Evolutionary conservation across 2,329 filamentous ascomycete genomes (phyloP), one percentile per base, ranked within the genome.

Genomic region (Sordariomycetes sp.): DNA sequence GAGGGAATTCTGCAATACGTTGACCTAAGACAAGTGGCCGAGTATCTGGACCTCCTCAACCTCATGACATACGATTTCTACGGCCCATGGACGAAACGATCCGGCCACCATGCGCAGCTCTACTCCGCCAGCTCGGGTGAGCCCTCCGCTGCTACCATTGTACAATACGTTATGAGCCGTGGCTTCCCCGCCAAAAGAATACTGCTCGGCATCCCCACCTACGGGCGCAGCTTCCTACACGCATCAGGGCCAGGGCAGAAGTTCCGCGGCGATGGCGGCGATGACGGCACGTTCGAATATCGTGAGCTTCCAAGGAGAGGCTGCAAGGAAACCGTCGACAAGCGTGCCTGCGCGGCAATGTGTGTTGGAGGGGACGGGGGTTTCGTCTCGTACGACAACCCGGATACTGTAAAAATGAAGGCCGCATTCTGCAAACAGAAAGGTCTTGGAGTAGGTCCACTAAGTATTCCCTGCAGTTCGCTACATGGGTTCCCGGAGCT

Each of bases 11-110:
- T 94, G 58, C 80, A 83, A 64, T 78, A 87, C 65, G 88, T 93
- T 67, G 81, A 91, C 66, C 74, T 93, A 12, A 72, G 70, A 24
- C 74, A 76, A 59, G 81, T 85, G 12, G 79, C 85, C 55, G 73
- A 80, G 53, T 85, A 88, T 63, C 76, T 94, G 40, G 88, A 93
- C 69, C 79, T 86, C 61, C 74, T 94, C 68, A 93, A 93, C 68
- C 73, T 94, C 40, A 90, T 88, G 81, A 82, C 88, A 1, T 94
- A 91, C 70, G 89, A 94, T 69, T 89, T 92, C 66, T 84, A 81
- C 28, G 88, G 89, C 1, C 76, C 82, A 3, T 92, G 88, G 88
- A 81, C 80, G 1, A 68, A 75, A 34, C 79, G 79, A 59, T 82
- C 82, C 53, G 89, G 88, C 7, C 87, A 93, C 68, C 89, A 93